Conservation (phyloP, 2,329 filamentous ascomycete genomes). For the Arthrobotrys iridis region DNA sequence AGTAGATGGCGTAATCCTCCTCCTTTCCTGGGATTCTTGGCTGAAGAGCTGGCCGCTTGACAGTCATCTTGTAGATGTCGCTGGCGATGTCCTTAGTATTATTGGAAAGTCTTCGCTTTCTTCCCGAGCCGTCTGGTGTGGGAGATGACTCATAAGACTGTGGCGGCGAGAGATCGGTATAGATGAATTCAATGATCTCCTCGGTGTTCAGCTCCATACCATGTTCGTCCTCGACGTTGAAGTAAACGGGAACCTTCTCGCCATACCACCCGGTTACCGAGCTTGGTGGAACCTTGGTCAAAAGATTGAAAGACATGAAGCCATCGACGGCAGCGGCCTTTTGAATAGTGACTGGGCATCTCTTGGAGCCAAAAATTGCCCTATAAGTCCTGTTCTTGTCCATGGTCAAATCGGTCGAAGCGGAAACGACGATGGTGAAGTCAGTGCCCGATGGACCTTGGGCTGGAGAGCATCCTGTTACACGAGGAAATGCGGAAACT, state of each 20-base stretch:
- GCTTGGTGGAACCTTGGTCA: slow-evolving; percentile 75
- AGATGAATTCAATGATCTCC: slow-evolving; percentile 72
- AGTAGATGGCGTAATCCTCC: slow-evolving; percentile 67
- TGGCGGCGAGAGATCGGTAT: slow-evolving; percentile 64
- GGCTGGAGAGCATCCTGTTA: slow-evolving; percentile 76
- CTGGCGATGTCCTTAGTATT: slow-evolving; percentile 63
- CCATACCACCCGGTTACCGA: slow-evolving; percentile 68
- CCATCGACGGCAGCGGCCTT: slow-evolving; percentile 70
- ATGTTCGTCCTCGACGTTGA: slow-evolving; percentile 70
- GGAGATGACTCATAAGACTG: slow-evolving; percentile 60
- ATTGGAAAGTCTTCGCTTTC: slow-evolving; percentile 69
- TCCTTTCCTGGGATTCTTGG: slow-evolving; percentile 64
- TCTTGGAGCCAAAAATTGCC: slow-evolving; percentile 81
- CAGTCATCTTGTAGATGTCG: slow-evolving; percentile 62
- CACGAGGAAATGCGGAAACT: slow-evolving; percentile 69
- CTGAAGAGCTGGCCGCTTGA: slow-evolving; percentile 65
- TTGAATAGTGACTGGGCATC: slow-evolving; percentile 71
- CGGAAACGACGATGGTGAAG: slow-evolving; percentile 77
- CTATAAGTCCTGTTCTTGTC: slow-evolving; percentile 68
- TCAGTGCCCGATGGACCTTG: slow-evolving; percentile 76
- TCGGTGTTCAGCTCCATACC: slow-evolving; percentile 66
- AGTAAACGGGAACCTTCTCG: slow-evolving; percentile 69
- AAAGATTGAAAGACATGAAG: slow-evolving; percentile 70
- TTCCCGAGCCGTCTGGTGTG: slow-evolving; percentile 60
- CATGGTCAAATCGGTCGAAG: slow-evolving; percentile 76